Evolutionary conservation across 768 basidiomycete species (phyloP).

Genomic region (Auricularia heimuer): DNA sequence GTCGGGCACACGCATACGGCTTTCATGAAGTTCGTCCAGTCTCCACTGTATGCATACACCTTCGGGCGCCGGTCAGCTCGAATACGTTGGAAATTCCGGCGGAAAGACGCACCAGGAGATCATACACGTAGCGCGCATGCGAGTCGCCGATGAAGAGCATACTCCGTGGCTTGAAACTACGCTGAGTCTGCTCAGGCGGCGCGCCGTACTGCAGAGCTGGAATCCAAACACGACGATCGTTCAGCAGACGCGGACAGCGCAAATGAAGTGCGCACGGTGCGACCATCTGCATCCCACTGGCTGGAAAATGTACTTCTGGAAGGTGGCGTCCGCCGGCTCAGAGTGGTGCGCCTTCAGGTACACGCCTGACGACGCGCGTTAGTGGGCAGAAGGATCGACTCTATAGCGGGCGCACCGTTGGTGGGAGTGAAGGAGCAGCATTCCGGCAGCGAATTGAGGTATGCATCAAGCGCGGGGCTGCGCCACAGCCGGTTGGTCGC

Average conservation of each 20-base stretch:
- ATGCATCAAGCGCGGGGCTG: background rate
- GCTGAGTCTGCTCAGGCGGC: background rate
- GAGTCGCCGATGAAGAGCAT: background rate
- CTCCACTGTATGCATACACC: background rate
- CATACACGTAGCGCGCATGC: background rate
- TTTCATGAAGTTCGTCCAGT: background rate
- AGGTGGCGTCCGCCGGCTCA: background rate
- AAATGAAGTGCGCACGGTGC: background rate
- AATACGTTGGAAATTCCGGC: no score
- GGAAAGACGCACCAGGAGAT: background rate
- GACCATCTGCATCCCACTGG: background rate
- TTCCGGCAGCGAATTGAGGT: background rate
- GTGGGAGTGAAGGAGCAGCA: background rate
- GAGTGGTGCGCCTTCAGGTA: background rate
- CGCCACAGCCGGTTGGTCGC: background rate
- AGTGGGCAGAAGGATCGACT: background rate
- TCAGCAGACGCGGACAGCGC: background rate
- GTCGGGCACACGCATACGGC: no score
- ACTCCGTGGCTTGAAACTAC: background rate
- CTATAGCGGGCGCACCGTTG: background rate
- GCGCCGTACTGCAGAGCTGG: background rate
- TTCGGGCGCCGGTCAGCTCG: no score
- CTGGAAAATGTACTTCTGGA: background rate
- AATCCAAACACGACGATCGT: background rate
- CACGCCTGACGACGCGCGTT: background rate